Evolutionary conservation across 768 basidiomycete genomes (phyloP), one percentile per base, ranked within the genome.

Genomic region (Neoboletus magnificus): DNA sequence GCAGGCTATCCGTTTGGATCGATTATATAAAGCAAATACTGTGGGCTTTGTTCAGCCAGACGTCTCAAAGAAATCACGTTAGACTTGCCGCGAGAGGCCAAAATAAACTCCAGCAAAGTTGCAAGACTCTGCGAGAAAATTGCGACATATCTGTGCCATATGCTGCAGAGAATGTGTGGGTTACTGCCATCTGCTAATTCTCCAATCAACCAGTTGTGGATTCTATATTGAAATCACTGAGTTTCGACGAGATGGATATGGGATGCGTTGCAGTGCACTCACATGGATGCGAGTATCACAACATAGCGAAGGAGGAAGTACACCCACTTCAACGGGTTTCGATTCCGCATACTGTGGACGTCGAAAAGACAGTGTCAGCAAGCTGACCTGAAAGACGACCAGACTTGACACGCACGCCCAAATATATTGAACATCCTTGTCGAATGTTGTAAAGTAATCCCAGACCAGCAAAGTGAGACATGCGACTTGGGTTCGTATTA

Each of bases 291-390:
- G 6, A 55, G 20, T 33, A 71, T 47, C 8, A 53, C 48, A 37
- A 49, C 40, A 53, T 71, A 70, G n/a, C 59, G 68, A 55, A 69
- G 54, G 47, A 61, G 60, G 18, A 68, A 29, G 33, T 68, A 71
- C 15, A n/a, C n/a, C n/a, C n/a, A n/a, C n/a, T n/a, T n/a, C n/a
- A n/a, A n/a, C n/a, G n/a, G n/a, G n/a, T n/a, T n/a, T n/a, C n/a
- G n/a, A n/a, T n/a, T n/a, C n/a, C n/a, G n/a, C n/a, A n/a, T n/a
- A n/a, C n/a, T n/a, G n/a, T n/a, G n/a, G n/a, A n/a, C n/a, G n/a
- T n/a, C n/a, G n/a, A n/a, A n/a, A n/a, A n/a, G n/a, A n/a, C n/a
- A n/a, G n/a, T n/a, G n/a, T n/a, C n/a, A n/a, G n/a, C n/a, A n/a
- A n/a, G n/a, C n/a, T n/a, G n/a, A n/a, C n/a, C n/a, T n/a, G n/a